phyloP scores from a whole-genome alignment of 2,329 filamentous ascomycete species.

The Hymenoscyphus fraxineus region DNA sequence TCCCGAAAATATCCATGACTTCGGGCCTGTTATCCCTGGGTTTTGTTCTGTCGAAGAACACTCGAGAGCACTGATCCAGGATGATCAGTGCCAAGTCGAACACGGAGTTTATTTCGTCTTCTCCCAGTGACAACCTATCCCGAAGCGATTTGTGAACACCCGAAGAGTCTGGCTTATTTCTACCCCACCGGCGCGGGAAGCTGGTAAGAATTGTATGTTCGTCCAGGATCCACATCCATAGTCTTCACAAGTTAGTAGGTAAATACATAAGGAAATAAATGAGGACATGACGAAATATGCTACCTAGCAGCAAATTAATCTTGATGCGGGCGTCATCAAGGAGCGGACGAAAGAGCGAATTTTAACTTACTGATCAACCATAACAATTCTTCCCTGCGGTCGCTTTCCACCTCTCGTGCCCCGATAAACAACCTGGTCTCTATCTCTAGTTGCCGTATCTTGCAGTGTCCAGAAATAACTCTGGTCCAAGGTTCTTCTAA shows the following conservation, averaged over 20 bases:
- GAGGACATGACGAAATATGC: too few relatives aligned
- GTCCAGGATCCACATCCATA: constrained; percentile 44
- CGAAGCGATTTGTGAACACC: constrained; percentile 41
- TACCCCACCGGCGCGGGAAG: constrained; percentile 41
- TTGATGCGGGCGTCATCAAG: too few relatives aligned
- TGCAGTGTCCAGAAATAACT: constrained; percentile 40
- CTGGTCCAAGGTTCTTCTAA: constrained; percentile 44
- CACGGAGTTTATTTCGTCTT: constrained; percentile 35
- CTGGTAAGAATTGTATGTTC: constrained; percentile 38
- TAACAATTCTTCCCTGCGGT: constrained; percentile 32
- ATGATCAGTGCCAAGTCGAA: constrained; percentile 42
- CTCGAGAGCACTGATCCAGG: constrained; percentile 38
- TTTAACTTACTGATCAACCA: constrained; percentile 38
- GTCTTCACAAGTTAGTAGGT: constrained; percentile 6
- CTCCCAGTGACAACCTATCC: constrained; percentile 27
- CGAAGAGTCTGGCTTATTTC: constrained; percentile 39
- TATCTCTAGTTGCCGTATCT: constrained; percentile 38
- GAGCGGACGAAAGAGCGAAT: neutral
- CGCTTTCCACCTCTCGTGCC: constrained; percentile 14
- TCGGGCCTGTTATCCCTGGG: constrained; percentile 35
- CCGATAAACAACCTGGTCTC: constrained; percentile 26
- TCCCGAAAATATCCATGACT: constrained; percentile 41
- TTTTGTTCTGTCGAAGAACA: constrained; percentile 41
- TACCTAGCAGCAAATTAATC: too few relatives aligned
- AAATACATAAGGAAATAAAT: neutral